Percentiles rank a stretch among this genome's conserved stretches.
Conservation (phyloP, 345 rosid genomes). For the Mallotus nudiflorus region DNA sequence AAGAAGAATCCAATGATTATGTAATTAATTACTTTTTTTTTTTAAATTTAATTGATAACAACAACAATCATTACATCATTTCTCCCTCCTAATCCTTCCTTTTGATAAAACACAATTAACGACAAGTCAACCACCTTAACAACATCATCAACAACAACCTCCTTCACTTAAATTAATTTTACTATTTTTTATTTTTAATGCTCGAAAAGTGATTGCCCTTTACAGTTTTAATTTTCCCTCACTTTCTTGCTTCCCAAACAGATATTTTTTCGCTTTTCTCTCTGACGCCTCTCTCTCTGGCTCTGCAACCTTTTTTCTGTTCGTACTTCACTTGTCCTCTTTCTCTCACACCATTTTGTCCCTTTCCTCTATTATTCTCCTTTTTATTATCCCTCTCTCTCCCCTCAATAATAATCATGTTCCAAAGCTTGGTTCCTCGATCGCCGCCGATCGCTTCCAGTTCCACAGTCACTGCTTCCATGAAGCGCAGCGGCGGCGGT, state of each 20-base stretch:
- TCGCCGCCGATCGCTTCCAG: conserved; percentile 33
- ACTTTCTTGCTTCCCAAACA: conserved; percentile 32
- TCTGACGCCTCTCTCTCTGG: no score
- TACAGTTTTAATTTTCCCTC: conserved; percentile 21
- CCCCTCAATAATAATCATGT: no score
- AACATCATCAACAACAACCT: no score
- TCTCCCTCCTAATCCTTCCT: conserved; percentile 15
- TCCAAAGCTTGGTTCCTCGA: conserved; percentile 55
- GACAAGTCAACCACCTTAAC: conserved; percentile 32
- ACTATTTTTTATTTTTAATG: not conserved
- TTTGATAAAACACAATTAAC: conserved; percentile 42
- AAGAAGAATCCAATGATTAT: no score
- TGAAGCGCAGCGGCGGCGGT: conserved; percentile 52
- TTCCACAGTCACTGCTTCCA: conserved; percentile 36
- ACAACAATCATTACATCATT: no score
- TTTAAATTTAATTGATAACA: no score
- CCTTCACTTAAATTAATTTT: not conserved
- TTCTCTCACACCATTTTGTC: conserved; percentile 36
- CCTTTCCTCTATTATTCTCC: conserved; percentile 35
- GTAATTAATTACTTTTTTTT: no score
- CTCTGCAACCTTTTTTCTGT: no score
- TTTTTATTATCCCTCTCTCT: conserved; percentile 10
- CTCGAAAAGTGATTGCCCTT: conserved; percentile 19
- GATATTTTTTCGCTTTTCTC: no score
- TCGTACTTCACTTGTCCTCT: no score